Base-by-base conservation (phyloP, 441 rosid species). In the Euphorbia schlechtendalii region DNA sequence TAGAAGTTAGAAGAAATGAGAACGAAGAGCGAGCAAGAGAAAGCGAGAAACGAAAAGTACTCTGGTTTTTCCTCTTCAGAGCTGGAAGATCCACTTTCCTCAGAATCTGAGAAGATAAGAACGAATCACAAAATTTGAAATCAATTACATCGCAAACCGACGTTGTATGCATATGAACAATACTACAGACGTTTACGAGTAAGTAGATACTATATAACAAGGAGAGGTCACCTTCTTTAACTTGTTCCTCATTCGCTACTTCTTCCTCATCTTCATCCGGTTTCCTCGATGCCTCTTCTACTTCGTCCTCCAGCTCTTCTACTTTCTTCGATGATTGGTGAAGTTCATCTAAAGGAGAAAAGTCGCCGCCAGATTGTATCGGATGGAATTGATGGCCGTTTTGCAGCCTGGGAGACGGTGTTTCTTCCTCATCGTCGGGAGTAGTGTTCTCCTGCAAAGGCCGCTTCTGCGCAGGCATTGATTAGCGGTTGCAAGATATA, bases 381-480 rank as follows among this genome's bases (percentile, higher is more conserved):
- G 49, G 65, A 18, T 30, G 56, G 17, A 11, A 27, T 0, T 53
- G 66, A 30, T 54, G 66, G 36, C 72, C 72, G 66, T 61, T 69
- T 61, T 69, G 72, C 40, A 53, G 46, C 28, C 66, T 45, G 24
- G 72, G 46, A 38, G 55, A 53, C 28, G 60, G 27, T 41, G 56
- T 52, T 41, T 64, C 59, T 25, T 65, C 78, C 12, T 68, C 74
- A 0, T 71, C 76, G 0, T 58, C 78, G 65, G 21, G 51, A n/a
- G 51, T 10, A 78, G 74, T 40, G 45, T 40, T 79, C 60, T 80
- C 85, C 49, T 82, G 72, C 65, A 77, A 75, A 14, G 81, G 61
- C 74, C 79, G 87, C 84, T 79, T 82, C 75, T 83, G 83, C 30
- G 93, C 78, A 69, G 96, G 96, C 97, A 88, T 90, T 88, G 86